Conservation (phyloP, 2,329 filamentous ascomycete genomes). For the Tolypocladium guangdongense region DNA sequence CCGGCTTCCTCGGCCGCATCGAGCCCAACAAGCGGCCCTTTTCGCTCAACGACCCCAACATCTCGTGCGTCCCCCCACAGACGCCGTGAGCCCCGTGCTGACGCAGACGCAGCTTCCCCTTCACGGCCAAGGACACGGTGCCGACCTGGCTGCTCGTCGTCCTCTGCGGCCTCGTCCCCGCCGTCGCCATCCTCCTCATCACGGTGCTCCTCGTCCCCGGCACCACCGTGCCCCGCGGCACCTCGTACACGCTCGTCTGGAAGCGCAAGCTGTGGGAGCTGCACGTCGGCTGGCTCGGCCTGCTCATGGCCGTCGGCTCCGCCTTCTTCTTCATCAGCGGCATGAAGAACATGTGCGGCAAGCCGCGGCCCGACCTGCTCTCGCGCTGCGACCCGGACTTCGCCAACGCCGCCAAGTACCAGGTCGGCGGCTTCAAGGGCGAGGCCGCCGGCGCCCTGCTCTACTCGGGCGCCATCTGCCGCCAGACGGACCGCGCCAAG, state of each 20-base stretch:
- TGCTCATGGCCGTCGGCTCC: slow-evolving; percentile 59
- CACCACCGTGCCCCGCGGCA: slow-evolving; percentile 49
- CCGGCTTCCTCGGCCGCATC: slow-evolving; percentile 46
- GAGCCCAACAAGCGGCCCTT: slow-evolving; percentile 61
- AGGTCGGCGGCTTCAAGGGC: slow-evolving; percentile 50
- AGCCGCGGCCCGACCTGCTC: slow-evolving; percentile 72
- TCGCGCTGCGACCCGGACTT: slow-evolving; percentile 69
- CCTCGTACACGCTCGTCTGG: slow-evolving; percentile 58
- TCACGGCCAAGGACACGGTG: slow-evolving; percentile 60
- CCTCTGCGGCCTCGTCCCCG: slow-evolving; percentile 53
- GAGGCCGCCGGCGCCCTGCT: slow-evolving; percentile 50
- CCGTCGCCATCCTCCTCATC: slow-evolving; percentile 56
- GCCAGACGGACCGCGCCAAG: slow-evolving; percentile 45
- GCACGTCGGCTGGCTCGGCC: slow-evolving; percentile 74
- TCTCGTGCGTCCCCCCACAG: slow-evolving; percentile 49
- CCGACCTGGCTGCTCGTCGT: slow-evolving; percentile 53
- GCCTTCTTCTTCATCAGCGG: slow-evolving; percentile 75
- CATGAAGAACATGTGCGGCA: slow-evolving; percentile 67
- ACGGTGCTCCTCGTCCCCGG: slow-evolving; percentile 64
- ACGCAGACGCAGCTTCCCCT: slow-evolving; percentile 48
- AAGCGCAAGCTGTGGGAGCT: slow-evolving; percentile 83
- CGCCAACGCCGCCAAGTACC: slow-evolving; percentile 43
- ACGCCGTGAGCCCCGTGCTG: no score
- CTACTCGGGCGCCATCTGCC: slow-evolving; percentile 69
- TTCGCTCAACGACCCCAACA: slow-evolving; percentile 58